Percentiles rank a stretch among this genome's conserved stretches.
Conservation (phyloP, 1,139 yeast species). For the Ogataea hybrid region DNA sequence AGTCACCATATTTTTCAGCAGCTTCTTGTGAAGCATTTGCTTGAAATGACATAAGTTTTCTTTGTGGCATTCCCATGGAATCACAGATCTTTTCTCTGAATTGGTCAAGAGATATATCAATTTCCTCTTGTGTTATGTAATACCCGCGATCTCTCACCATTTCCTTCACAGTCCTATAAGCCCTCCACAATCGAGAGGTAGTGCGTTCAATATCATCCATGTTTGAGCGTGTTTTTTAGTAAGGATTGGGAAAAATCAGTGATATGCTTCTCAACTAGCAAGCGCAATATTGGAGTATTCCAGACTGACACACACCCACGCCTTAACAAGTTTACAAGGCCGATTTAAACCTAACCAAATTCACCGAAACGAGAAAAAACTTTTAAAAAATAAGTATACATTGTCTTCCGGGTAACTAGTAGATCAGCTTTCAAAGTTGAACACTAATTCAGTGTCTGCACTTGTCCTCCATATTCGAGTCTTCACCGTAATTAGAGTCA, state of each 20-base stretch:
- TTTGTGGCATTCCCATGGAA: slow-evolving; percentile 82
- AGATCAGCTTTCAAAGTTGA: neutral
- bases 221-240: neutral
- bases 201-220: slow-evolving; percentile 93
- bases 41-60: slow-evolving; percentile 93
- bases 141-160: slow-evolving; percentile 96
- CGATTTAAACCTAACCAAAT: no score
- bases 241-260: no score
- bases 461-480: no score
- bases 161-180: slow-evolving; percentile 90
- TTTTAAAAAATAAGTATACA: neutral
- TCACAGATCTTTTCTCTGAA: slow-evolving; percentile 86
- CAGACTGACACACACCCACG: no score
- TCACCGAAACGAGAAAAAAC: neutral
- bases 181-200: slow-evolving; percentile 91
- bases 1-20: slow-evolving; percentile 76
- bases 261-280: no score
- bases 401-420: slow-evolving; percentile 6
- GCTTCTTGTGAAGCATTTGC: slow-evolving; percentile 89
- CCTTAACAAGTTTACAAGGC: no score
- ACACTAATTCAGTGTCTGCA: slow-evolving; percentile 65
- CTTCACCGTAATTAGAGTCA: no score
- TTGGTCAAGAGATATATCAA: slow-evolving; percentile 83
- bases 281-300: no score
- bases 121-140: slow-evolving; percentile 84